Base-by-base conservation (phyloP, 768 basidiomycete genomes). In the Kwoniella heveanensis region DNA sequence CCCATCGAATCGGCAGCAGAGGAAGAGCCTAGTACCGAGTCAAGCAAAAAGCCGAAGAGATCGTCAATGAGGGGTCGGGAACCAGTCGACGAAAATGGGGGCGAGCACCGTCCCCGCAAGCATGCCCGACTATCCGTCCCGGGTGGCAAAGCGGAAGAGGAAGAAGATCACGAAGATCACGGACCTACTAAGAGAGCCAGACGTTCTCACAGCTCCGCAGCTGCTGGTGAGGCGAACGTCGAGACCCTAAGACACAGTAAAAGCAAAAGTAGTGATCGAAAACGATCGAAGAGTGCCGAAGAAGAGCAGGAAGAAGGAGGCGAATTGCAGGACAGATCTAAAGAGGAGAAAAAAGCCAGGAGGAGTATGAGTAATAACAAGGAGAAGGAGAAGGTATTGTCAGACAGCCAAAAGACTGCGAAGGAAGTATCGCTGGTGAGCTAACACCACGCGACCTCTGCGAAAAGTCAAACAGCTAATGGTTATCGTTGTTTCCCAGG, bases 231-330 rank as follows among this genome's bases (percentile, higher is more conserved):
- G 27, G 39, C n/a, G n/a, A n/a, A n/a, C n/a, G n/a, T n/a, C n/a
- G n/a, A n/a, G n/a, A n/a, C n/a, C n/a, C n/a, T n/a, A n/a, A n/a
- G 27, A 29, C 0, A 13, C 24, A 29, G 44, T 36, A 36, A 55
- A 15, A 36, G 49, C 30, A 59, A 29, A 25, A 59, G 8, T 27
- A 17, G 19, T n/a, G 26, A 15, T 19, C 17, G 21, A 17, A 49
- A 47, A 12, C 26, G 24, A 6, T 24, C 6, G 29, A 32, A 22
- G 19, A 25, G 39, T 44, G 36, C 19, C 22, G 26, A 27, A 50
- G 46, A 19, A 12, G 48, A 58, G 30, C 46, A 37, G 37, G 48
- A 49, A 13, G 56, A 26, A 6, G 57, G 22, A 13, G n/a, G n/a
- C n/a, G n/a, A n/a, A n/a, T 24, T 17, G 25, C 9, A 13, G 17